phyloP scores from a whole-genome alignment of 1,139 yeast genomes.

The Starmera stellimalicola region DNA sequence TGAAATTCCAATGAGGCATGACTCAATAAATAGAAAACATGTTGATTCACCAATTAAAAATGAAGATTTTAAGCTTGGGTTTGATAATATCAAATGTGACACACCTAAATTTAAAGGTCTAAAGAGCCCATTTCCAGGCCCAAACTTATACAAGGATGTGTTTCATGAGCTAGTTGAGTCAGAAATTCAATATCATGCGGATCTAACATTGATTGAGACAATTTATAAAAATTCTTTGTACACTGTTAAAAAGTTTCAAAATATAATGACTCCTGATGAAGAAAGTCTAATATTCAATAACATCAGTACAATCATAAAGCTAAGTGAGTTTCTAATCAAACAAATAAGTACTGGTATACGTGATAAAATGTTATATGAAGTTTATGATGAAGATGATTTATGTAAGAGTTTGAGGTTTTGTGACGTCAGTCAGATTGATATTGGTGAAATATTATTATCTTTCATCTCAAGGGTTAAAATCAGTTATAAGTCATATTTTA shows the following conservation, averaged over 20 bases:
- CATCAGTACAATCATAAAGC: slow-evolving; percentile 24
- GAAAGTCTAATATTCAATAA: slow-evolving; percentile 27
- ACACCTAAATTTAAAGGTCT: slow-evolving; percentile 11
- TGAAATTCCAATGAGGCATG: slow-evolving; percentile 9
- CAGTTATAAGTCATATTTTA: slow-evolving; percentile 13
- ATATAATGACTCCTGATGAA: slow-evolving; percentile 19
- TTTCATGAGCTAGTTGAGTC: slow-evolving; percentile 19
- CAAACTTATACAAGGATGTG: slow-evolving; percentile 12
- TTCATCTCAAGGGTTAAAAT: slow-evolving; percentile 17
- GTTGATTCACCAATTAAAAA: slow-evolving; percentile 21
- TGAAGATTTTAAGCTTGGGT: slow-evolving; percentile 4
- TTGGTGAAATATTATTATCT: slow-evolving; percentile 20
- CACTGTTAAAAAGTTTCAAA: slow-evolving; percentile 16
- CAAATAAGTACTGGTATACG: slow-evolving; percentile 11
- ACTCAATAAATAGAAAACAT: slow-evolving; percentile 15
- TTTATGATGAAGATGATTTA: slow-evolving; percentile 7
- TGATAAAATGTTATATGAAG: slow-evolving; percentile 2
- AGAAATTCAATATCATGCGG: slow-evolving; percentile 20
- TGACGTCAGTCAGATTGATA: slow-evolving; percentile 12
- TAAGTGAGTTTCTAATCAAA: slow-evolving; percentile 21
- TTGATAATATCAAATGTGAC: slow-evolving; percentile 6
- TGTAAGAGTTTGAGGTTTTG: slow-evolving; percentile 6
- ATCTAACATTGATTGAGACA: slow-evolving; percentile 16
- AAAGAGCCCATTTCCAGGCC: slow-evolving; percentile 4
- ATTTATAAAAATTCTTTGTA: slow-evolving; percentile 21